Percentiles rank a stretch among this genome's conserved stretches.
These are phyloP conservation scores for Sporormia fimetaria DNA, from an alignment of 495 filamentous ascomycete genomes.

Conservation along the genomic window DNA sequence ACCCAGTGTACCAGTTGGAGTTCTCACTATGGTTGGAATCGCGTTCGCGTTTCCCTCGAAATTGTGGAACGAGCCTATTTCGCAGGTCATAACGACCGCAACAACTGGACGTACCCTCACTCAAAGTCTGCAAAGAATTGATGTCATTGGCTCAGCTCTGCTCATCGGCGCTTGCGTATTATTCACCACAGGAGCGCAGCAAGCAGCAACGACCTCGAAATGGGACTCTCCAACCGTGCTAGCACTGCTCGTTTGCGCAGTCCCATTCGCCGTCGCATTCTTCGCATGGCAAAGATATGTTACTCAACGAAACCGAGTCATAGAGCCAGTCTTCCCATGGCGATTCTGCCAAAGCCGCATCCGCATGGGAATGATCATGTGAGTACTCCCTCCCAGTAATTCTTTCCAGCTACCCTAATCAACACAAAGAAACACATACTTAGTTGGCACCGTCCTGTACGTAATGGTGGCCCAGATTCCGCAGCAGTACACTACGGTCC, in stretches of 20 bases:
- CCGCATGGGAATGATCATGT: constrained; percentile 6
- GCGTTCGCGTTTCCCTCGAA: not conserved
- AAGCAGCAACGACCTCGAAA: constrained; percentile 8
- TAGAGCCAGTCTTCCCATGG: constrained; percentile 19
- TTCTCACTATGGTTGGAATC: not conserved
- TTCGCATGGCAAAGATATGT: constrained; percentile 7
- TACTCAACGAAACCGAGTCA: not conserved
- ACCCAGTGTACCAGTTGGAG: constrained; percentile 6
- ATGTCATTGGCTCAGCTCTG: constrained; percentile 12
- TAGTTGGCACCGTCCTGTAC: constrained; percentile 1
- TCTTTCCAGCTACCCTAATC: not conserved
- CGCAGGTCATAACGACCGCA: too few relatives aligned
- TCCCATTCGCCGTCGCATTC: constrained; percentile 5
- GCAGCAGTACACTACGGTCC: constrained; percentile 7
- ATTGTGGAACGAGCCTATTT: constrained; percentile 1
- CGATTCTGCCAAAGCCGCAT: constrained; percentile 7
- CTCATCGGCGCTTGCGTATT: constrained; percentile 14
- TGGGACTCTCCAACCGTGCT: constrained; percentile 8
- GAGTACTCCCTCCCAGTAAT: not conserved
- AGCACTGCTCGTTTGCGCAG: constrained; percentile 2
- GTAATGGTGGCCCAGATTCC: constrained; percentile 8
- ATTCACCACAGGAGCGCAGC: constrained; percentile 13
- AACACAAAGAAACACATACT: constrained; percentile 1
- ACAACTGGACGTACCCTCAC: not conserved
- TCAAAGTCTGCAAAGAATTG: constrained; percentile 2